Base-by-base conservation (phyloP, 331 rosid species). In the Stylosanthes scabra region DNA sequence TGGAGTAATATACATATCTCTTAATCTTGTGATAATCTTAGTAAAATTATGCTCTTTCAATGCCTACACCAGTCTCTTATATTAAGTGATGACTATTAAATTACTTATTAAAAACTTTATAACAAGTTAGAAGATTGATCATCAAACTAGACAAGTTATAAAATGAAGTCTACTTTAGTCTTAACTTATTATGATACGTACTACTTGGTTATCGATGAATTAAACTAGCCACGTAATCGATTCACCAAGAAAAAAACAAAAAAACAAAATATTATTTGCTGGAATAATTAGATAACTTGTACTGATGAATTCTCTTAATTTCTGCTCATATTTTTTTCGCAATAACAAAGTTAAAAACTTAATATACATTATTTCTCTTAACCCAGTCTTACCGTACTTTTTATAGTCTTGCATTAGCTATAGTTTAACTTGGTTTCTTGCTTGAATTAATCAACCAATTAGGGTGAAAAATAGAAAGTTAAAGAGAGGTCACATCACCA, bases 341-440 rank as follows among this genome's bases (percentile, higher is more conserved):
- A n/a, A n/a, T n/a, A n/a, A n/a, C n/a, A n/a, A n/a, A n/a, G n/a
- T n/a, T n/a, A n/a, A n/a, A n/a, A n/a, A n/a, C n/a, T n/a, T n/a
- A n/a, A n/a, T n/a, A n/a, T n/a, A n/a, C n/a, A n/a, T n/a, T n/a
- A n/a, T n/a, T n/a, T n/a, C n/a, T 31, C 49, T 39, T 52, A 31
- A 52, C 63, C 63, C 63, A 54, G 12, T 16, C 44, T 52, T 13
- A 14, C 15, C 49, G 55, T 46, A 7, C 12, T 52, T 52, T 52
- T 51, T 49, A 51, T 46, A 14, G 47, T 12, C 40, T 44, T 31
- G 54, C 64, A 57, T 28, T 20, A 20, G 25, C 25, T 20, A 58
- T 63, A 52, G 3, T 63, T 44, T 37, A 71, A 56, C 49, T 71
- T 37, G 61, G 77, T 78, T 63, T 63, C 77, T 71, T 72, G 82